These are phyloP conservation scores for Starmerella potacharoeniae DNA, from an alignment of 805 yeast genomes.

Conservation along the genomic window DNA sequence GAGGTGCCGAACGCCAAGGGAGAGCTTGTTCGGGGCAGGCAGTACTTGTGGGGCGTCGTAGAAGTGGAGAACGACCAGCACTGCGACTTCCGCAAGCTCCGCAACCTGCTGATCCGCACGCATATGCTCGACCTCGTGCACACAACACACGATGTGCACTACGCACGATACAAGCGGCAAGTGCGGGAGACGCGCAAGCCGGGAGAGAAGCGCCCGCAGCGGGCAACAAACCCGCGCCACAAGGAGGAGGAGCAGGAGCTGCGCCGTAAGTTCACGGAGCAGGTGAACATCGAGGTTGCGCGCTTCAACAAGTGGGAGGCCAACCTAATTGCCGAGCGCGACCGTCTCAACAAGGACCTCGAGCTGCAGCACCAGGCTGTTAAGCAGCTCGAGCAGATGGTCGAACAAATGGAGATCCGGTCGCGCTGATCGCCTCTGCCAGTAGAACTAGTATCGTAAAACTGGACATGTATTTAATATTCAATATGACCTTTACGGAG, in stretches of 20 bases:
- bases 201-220: slow-evolving; percentile 30
- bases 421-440: slow-evolving; percentile 1
- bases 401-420: slow-evolving; percentile 21
- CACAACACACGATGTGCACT: slow-evolving; percentile 61
- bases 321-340: slow-evolving; percentile 88
- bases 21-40: slow-evolving; percentile 54
- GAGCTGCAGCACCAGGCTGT: slow-evolving; percentile 60
- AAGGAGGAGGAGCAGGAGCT: slow-evolving; percentile 92
- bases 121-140: slow-evolving; percentile 66
- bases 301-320: slow-evolving; percentile 98
- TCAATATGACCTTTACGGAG: not conserved
- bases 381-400: slow-evolving; percentile 30
- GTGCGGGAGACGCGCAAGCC: slow-evolving; percentile 42
- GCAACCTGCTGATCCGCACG: slow-evolving; percentile 52
- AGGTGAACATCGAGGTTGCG: slow-evolving; percentile 91
- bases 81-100: slow-evolving; percentile 62
- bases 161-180: slow-evolving; percentile 53
- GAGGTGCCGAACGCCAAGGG: slow-evolving; percentile 36
- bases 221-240: slow-evolving; percentile 71
- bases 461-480: slow-evolving; percentile 2
- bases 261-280: slow-evolving; percentile 91
- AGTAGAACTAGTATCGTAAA: not conserved
- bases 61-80: slow-evolving; percentile 69
- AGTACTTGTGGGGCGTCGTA: slow-evolving; percentile 75
- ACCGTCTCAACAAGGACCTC: slow-evolving; percentile 83